Percentiles rank a stretch among this genome's conserved stretches.
Evolutionary conservation across 139 green algal species (phyloP).

Genomic region (Chlamydomonas applanata): DNA sequence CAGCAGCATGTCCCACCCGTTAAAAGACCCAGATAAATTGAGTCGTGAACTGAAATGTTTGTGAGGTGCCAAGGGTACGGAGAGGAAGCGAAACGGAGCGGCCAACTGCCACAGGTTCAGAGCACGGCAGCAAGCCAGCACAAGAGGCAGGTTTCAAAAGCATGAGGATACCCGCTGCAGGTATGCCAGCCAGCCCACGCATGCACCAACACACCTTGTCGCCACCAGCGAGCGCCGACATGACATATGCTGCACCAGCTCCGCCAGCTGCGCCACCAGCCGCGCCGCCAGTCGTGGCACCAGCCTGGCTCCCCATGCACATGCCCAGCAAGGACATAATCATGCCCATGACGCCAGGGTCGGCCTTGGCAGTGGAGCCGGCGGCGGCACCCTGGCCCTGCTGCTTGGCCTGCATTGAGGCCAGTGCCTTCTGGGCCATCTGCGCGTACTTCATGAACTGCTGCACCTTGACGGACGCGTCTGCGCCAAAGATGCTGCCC

Average conservation of each 20-base stretch:
- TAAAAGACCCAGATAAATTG: too few species aligned
- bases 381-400: slow-evolving; percentile 11
- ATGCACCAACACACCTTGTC: too few species aligned
- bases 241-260: too few species aligned
- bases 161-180: too few species aligned
- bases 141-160: too few species aligned
- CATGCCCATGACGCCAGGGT: neutral
- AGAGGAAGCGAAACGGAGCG: too few species aligned
- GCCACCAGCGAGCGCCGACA: too few species aligned
- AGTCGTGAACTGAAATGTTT: too few species aligned
- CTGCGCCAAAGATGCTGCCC: slow-evolving; percentile 24
- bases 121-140: too few species aligned
- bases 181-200: too few species aligned
- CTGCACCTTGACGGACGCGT: slow-evolving; percentile 18
- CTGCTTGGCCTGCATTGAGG: neutral
- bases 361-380: neutral
- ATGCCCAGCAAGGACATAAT: slow-evolving; percentile 18
- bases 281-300: slow-evolving; percentile 4
- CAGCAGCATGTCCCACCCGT: slow-evolving; percentile 7
- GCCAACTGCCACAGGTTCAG: too few species aligned
- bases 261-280: neutral
- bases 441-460: slow-evolving; percentile 18
- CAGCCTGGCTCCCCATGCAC: slow-evolving; percentile 10
- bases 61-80: too few species aligned
- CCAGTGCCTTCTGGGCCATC: slow-evolving; percentile 1